A percentile compares a stretch with the other conserved stretches of the same genome.
Conservation (phyloP, 495 filamentous ascomycete genomes). For the Hypoxylon lenormandii region DNA sequence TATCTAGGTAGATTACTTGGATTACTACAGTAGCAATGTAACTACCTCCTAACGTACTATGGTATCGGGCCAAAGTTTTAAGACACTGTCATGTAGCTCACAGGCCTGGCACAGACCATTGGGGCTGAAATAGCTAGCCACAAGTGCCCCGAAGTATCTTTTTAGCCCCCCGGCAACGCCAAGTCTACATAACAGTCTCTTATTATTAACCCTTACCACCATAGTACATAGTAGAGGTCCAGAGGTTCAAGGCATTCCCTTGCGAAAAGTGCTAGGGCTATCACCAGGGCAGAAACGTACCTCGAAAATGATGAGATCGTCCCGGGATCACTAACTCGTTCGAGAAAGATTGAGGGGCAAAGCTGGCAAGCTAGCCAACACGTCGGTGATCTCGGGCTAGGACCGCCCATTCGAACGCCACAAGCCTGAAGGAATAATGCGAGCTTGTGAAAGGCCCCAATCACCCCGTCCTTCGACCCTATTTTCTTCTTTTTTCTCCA, state of each 20-base stretch:
- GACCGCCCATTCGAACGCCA: conserved; percentile 38
- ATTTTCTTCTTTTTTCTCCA: background rate
- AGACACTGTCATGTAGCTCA: too few relatives aligned
- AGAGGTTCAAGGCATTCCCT: conserved; percentile 24
- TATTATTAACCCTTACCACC: too few relatives aligned
- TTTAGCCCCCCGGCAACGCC: too few relatives aligned
- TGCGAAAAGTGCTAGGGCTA: conserved; percentile 40
- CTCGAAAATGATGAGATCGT: conserved; percentile 47
- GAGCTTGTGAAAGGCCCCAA: conserved; percentile 24
- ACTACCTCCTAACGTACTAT: background rate
- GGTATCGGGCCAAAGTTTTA: too few relatives aligned
- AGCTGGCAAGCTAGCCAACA: conserved; percentile 24
- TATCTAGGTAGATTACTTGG: conserved; percentile 41
- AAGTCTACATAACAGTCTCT: too few relatives aligned
- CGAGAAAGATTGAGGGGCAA: conserved; percentile 45
- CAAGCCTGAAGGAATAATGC: conserved; percentile 28
- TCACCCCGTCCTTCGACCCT: conserved; percentile 15
- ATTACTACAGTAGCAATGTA: conserved; percentile 28
- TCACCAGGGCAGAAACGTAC: conserved; percentile 44
- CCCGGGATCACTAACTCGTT: conserved; percentile 46
- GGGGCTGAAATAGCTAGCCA: too few relatives aligned
- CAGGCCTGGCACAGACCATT: too few relatives aligned
- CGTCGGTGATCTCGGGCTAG: conserved; percentile 26
- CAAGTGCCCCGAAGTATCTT: too few relatives aligned
- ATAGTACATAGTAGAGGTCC: too few relatives aligned